Conservation (phyloP, 805 yeast genomes). For the Candida sanyiensis region DNA sequence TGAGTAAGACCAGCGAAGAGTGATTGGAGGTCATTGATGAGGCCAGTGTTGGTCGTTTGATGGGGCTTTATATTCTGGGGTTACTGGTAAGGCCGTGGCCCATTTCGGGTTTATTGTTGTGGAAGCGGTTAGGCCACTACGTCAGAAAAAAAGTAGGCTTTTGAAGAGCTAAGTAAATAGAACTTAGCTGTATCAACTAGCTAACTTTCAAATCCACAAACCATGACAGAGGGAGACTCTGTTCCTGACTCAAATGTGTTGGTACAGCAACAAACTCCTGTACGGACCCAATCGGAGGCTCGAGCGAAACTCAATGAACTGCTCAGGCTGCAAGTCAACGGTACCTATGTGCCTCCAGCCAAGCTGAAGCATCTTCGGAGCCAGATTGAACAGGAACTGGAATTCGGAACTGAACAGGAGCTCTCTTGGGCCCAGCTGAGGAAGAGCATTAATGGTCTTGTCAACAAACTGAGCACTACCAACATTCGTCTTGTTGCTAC, state of each 20-base stretch:
- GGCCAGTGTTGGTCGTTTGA: too few species aligned
- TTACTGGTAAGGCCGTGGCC: not conserved
- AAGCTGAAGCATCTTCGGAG: conserved; percentile 39
- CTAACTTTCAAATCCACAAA: too few species aligned
- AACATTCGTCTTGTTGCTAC: conserved; percentile 45
- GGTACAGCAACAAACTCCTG: too few species aligned
- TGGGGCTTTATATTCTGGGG: not conserved
- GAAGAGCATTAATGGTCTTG: conserved; percentile 39
- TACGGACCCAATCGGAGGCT: too few species aligned
- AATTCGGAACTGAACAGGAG: conserved; percentile 41
- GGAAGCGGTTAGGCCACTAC: too few species aligned
- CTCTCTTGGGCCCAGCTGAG: conserved; percentile 52
- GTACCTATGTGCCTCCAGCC: conserved; percentile 51
- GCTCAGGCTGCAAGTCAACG: conserved; percentile 35
- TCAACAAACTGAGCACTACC: conserved; percentile 39
- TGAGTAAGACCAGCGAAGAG: conserved; percentile 20
- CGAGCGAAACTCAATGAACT: too few species aligned
- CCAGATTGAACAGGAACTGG: conserved; percentile 26
- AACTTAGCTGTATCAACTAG: too few species aligned
- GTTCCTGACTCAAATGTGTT: too few species aligned
- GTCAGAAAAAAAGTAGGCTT: too few species aligned
- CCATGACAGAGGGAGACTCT: too few species aligned
- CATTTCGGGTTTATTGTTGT: too few species aligned
- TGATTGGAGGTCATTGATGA: conserved; percentile 8
- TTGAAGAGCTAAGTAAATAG: too few species aligned